Base-by-base conservation (phyloP, 1,139 yeast genomes). In the Nakaseomyces uthaithaninus region DNA sequence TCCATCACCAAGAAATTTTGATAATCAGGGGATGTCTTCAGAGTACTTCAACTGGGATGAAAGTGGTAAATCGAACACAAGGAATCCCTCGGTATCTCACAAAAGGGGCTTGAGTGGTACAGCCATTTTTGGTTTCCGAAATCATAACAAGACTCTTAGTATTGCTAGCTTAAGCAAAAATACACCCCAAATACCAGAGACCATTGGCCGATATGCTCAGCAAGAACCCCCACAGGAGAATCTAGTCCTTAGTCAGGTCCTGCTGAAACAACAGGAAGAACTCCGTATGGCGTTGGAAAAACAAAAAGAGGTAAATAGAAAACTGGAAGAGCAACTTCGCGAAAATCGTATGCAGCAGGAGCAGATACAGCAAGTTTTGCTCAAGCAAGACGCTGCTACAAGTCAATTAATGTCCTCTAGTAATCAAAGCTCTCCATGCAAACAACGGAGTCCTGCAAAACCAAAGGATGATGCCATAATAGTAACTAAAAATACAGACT, bases 81-180 rank as follows among this genome's bases (percentile, higher is more conserved):
- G 25, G 20, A 41, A 36, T 38, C 38, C 22, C 1, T 34, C 33
- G 12, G 38, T 14, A 11, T 33, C 41, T 4, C 68, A 64, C 47
- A 56, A 57, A 43, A 59, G 65, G 38, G 60, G 60, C 9, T 57
- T 60, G 19, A 74, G 80, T 59, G 83, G 82, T 7, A 76, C 83
- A 1, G 81, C 81, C 6, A 77, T 76, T 27, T 77, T 77, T 55
- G 83, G 83, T 0, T 76, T 72, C 48, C 60, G 67, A 2, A 73
- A 70, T 39, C 82, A 77, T 54, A 72, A 68, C 46, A 66, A 73
- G 40, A 76, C 70, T 23, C 55, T 75, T 36, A 58, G 60, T 43
- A 53, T 57, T 27, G 45, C 59, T 3, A 57, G 53, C 43, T 35
- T 45, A n/a, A 31, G 19, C 47, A 48, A 27, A 42, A 42, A 36